Base-by-base conservation (phyloP, 78 protist genomes). In the Capsaspora owczarzaki region DNA sequence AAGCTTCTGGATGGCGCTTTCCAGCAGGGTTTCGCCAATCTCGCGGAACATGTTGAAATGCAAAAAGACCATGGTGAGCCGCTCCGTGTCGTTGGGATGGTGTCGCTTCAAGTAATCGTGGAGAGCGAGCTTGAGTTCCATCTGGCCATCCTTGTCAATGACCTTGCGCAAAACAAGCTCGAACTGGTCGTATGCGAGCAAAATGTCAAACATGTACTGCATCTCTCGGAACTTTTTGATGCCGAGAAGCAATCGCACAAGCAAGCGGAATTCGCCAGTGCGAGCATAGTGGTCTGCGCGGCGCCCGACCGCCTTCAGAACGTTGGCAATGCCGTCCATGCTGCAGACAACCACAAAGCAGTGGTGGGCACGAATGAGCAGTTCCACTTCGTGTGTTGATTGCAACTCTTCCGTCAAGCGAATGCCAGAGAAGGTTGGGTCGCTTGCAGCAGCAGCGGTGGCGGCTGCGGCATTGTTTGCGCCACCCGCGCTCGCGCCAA, bases 31-130 rank as follows among this genome's bases (percentile, higher is more conserved):
- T 38, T 63, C 74, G 40, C 86, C 90, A 31, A 87, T 82, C 23
- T 87, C 90, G 22, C 87, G 74, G 56, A 74, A 71, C 90, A 87
- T 87, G 43, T 82, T 81, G 74, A 87, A 87, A 47, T 86, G 78
- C 46, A 77, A 38, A 74, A 68, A 87, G 61, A 87, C 46, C 90
- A 87, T 87, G n/a, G 60, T 77, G 49, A 82, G 41, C 35, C 83
- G 82, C 0, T 78, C 87, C 1, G 63, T 75, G 33, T 87, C 84
- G 35, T 80, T 56, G 40, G 90, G 90, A 47, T 82, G 90, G 35
- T 82, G 84, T 60, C 81, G 81, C 20, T 79, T n/a, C 19, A 87
- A 81, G 40, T 79, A 87, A 31, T 80, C 76, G 42, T 86, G 69
- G 19, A 82, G 46, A 49, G 85, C 87, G 35, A 82, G 33, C 44